Evolutionary conservation across 495 filamentous ascomycete species (phyloP).

Genomic region (Halenospora varia): DNA sequence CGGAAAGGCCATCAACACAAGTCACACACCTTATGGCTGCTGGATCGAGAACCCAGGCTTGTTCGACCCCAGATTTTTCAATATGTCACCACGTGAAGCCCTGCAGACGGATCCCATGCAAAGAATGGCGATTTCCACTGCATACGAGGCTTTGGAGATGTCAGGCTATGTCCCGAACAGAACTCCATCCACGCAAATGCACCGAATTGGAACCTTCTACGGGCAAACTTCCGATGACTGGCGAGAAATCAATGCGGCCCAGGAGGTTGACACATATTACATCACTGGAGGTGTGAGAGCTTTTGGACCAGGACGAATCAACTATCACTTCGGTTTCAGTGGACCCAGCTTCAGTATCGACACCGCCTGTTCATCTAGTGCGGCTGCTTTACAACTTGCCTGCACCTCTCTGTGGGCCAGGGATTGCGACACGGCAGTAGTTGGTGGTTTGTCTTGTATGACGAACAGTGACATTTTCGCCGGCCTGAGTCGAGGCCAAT

Average conservation of each 20-base stretch:
- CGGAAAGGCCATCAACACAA: constrained; percentile 22
- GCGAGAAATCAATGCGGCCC: constrained; percentile 83
- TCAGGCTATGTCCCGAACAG: constrained; percentile 83
- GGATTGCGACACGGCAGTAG: constrained; percentile 39
- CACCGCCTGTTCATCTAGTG: constrained; percentile 82
- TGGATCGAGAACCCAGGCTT: constrained; percentile 48
- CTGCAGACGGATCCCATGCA: constrained; percentile 57
- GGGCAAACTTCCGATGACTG: constrained; percentile 92
- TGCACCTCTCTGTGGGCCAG: constrained; percentile 72
- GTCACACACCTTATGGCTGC: constrained; percentile 40
- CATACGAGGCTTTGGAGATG: constrained; percentile 60
- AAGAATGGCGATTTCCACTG: constrained; percentile 48
- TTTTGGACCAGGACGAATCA: constrained; percentile 77
- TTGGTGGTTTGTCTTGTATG: constrained; percentile 37
- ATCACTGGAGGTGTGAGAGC: constrained; percentile 87
- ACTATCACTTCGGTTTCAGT: constrained; percentile 51
- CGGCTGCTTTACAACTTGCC: constrained; percentile 60
- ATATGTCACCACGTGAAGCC: constrained; percentile 53
- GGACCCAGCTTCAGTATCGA: constrained; percentile 70
- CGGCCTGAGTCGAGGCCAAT: constrained; percentile 33
- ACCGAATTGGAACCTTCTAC: constrained; percentile 88
- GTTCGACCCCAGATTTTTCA: constrained; percentile 62
- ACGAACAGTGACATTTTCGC: constrained; percentile 55
- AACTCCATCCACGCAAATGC: constrained; percentile 76
- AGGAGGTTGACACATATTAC: constrained; percentile 91